These are phyloP conservation scores for Salix suchowensis DNA, from an alignment of 345 rosid species.

Conservation along the genomic window DNA sequence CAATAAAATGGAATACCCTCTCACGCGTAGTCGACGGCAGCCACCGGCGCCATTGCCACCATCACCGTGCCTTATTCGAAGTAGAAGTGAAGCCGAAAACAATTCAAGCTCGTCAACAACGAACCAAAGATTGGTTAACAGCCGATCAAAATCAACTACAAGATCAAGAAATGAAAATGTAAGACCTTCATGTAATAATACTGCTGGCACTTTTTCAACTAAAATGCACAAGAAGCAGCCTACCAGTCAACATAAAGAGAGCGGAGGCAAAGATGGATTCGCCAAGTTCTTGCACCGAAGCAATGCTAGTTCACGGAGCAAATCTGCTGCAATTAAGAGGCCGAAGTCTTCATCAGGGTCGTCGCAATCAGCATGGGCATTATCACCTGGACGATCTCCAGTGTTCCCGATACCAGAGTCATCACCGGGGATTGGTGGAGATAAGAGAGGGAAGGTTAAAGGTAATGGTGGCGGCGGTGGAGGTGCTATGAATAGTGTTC, in stretches of 20 bases:
- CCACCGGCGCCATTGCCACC: conserved; percentile 4
- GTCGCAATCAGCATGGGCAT: conserved; percentile 75
- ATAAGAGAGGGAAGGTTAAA: conserved; percentile 16
- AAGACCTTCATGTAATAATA: background rate
- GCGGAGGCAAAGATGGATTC: conserved; percentile 19
- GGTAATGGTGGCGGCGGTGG: conserved; percentile 39
- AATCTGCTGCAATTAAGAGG: conserved; percentile 17
- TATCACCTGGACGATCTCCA: conserved; percentile 59
- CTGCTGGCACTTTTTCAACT: background rate
- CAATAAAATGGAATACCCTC: conserved; percentile 18
- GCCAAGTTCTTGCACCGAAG: conserved; percentile 37
- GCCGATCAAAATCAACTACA: conserved; percentile 43
- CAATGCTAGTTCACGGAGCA: conserved; percentile 27
- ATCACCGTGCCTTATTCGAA: conserved; percentile 27
- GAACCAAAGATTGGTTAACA: conserved; percentile 15
- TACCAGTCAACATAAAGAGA: background rate
- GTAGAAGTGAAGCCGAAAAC: conserved; percentile 44
- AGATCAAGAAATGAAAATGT: conserved; percentile 24
- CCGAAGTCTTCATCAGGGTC: conserved; percentile 19
- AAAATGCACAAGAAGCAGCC: conserved; percentile 14
- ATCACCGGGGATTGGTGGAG: conserved; percentile 13
- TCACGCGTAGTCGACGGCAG: conserved; percentile 6
- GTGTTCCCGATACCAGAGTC: conserved; percentile 21
- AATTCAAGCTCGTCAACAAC: background rate
- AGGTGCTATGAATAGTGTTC: conserved; percentile 46